These are phyloP conservation scores for Backusella westeae DNA, from an alignment of 192 early-diverging fungal genomes.

Conservation along the genomic window DNA sequence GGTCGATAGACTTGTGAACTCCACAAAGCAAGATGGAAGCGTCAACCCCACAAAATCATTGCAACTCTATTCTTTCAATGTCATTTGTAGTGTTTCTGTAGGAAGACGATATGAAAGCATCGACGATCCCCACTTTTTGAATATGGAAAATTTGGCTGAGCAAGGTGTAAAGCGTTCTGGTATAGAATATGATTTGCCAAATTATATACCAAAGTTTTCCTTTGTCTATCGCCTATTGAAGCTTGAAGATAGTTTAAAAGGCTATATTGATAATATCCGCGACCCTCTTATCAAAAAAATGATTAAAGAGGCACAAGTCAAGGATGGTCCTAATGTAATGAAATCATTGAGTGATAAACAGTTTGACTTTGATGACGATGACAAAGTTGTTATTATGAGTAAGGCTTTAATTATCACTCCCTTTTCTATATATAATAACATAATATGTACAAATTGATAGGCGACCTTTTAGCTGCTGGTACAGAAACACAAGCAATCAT, in stretches of 20 bases:
- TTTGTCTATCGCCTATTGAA: background rate
- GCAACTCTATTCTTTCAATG: background rate
- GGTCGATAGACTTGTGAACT: background rate
- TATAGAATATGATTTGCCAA: background rate
- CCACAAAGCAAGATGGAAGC: background rate
- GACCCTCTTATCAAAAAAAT: constrained; percentile 1
- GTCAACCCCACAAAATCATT: background rate
- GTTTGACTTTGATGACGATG: background rate
- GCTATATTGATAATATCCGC: background rate
- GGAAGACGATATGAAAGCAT: background rate
- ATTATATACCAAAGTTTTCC: background rate
- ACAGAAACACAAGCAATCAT: background rate
- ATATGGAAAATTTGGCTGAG: background rate
- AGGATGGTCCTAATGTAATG: background rate
- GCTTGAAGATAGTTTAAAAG: background rate
- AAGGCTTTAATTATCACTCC: background rate
- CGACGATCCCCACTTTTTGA: background rate
- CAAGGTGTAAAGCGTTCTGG: background rate
- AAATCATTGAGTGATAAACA: background rate
- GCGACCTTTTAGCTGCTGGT: constrained; percentile 2
- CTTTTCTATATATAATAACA: background rate
- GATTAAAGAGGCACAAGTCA: background rate
- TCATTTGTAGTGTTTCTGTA: background rate
- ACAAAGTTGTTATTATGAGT: constrained; percentile 11
- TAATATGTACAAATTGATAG: background rate